These are phyloP conservation scores for Amorphotheca resinae DNA, from an alignment of 495 filamentous ascomycete species.

Conservation along the genomic window DNA sequence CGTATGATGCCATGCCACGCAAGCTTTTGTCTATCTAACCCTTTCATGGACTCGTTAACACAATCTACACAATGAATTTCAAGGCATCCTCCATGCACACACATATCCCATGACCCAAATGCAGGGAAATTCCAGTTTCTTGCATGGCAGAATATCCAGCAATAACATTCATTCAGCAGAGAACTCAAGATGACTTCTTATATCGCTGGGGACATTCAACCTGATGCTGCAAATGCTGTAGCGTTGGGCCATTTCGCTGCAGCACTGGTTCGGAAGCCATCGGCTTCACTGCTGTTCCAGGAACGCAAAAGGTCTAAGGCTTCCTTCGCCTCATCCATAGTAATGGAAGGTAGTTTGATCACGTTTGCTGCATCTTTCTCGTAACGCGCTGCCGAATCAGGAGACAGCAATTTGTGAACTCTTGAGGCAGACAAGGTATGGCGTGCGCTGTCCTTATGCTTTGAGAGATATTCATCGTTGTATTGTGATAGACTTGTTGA, in stretches of 20 bases:
- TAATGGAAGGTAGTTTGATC: conserved; percentile 39
- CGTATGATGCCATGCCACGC: conserved; percentile 5
- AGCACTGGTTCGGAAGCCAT: conserved; percentile 52
- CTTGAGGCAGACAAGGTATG: conserved; percentile 53
- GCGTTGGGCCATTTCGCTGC: conserved; percentile 60
- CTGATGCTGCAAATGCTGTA: conserved; percentile 35
- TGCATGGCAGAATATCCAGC: no score
- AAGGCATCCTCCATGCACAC: not conserved
- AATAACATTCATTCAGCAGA: not conserved
- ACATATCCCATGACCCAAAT: no score
- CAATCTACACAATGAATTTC: no score
- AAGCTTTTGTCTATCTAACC: conserved; percentile 19
- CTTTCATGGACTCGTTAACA: not conserved
- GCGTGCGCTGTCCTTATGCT: conserved; percentile 47
- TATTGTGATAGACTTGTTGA: conserved; percentile 45
- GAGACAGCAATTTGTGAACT: conserved; percentile 45
- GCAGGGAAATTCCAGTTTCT: no score
- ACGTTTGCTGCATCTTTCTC: conserved; percentile 49
- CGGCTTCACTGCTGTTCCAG: conserved; percentile 43
- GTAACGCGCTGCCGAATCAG: conserved; percentile 38
- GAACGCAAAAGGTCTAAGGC: conserved; percentile 46
- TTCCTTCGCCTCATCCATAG: conserved; percentile 46
- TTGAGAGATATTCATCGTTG: conserved; percentile 54
- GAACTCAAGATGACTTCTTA: not conserved
- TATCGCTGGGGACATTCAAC: not conserved